A percentile compares a stretch with the other conserved stretches of the same genome.
These are phyloP conservation scores for Purshia tridentata DNA, from an alignment of 306 rosid species.

Conservation along the genomic window DNA sequence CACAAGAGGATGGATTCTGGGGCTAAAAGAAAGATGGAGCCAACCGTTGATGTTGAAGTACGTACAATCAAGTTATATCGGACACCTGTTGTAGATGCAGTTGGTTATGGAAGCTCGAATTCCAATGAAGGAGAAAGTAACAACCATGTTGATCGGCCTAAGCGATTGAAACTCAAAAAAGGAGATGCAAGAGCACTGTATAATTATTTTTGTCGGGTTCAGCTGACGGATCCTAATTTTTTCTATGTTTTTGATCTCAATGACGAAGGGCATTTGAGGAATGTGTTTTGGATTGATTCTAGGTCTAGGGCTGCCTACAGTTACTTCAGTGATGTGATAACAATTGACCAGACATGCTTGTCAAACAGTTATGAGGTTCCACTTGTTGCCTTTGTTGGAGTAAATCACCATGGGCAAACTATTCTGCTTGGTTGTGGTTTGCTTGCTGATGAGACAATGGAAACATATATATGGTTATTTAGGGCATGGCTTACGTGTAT, in stretches of 20 bases:
- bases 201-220: constrained; percentile 60
- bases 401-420: constrained; percentile 84
- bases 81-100: constrained; percentile 50
- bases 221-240: constrained; percentile 71
- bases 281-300: constrained; percentile 88
- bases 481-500: constrained; percentile 95
- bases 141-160: constrained; percentile 37
- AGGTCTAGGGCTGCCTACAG: constrained; percentile 80
- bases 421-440: constrained; percentile 81
- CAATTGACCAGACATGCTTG: constrained; percentile 76
- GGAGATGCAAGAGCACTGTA: constrained; percentile 70
- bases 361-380: constrained; percentile 75
- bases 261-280: constrained; percentile 82
- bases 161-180: constrained; percentile 59
- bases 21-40: constrained; percentile 77
- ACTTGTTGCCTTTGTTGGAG: constrained; percentile 73
- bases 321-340: constrained; percentile 78
- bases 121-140: constrained; percentile 59
- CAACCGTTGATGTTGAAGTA: constrained; percentile 77
- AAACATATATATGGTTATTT: constrained; percentile 82
- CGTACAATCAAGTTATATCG: constrained; percentile 85
- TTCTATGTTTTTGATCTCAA: constrained; percentile 83
- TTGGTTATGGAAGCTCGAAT: constrained; percentile 59
- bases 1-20: constrained; percentile 81
- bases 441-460: constrained; percentile 76